Evolutionary conservation across 257 asterid genomes (phyloP).

Genomic region (Marsdenia floribunda): DNA sequence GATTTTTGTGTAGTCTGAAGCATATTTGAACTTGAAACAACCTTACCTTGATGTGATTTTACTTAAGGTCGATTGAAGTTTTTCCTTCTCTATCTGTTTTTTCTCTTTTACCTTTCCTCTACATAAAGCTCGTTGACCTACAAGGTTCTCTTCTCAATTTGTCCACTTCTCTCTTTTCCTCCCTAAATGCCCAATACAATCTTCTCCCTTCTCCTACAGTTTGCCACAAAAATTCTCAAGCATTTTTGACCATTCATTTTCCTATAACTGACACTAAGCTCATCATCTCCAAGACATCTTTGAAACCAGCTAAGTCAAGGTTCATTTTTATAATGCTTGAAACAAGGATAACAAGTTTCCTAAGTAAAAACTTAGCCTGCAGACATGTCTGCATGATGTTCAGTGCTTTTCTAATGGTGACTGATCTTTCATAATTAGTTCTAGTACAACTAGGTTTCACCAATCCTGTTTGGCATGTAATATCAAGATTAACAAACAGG

Average conservation of each 20-base stretch:
- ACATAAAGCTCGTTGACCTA: no score
- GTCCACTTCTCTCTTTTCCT: background rate
- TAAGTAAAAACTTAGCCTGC: background rate
- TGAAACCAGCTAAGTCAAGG: background rate
- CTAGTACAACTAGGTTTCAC: background rate
- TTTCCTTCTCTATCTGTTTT: no score
- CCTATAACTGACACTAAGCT: background rate
- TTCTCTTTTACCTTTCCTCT: no score
- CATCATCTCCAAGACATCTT: background rate
- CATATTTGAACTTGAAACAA: no score
- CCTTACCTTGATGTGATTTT: no score
- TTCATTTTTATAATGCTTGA: background rate
- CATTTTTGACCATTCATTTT: background rate
- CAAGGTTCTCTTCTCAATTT: background rate
- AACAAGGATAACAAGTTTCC: background rate
- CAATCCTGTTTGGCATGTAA: background rate
- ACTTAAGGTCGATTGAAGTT: no score
- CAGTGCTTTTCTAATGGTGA: background rate
- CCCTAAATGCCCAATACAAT: background rate
- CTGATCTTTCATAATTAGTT: background rate
- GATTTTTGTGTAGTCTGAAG: no score
- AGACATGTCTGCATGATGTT: background rate
- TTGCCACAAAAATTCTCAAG: background rate
- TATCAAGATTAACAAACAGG: background rate
- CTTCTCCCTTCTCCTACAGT: background rate